Evolutionary conservation across 2,329 filamentous ascomycete genomes (phyloP), one percentile per base, ranked within the genome.

Genomic region (Botrytis squamosa): DNA sequence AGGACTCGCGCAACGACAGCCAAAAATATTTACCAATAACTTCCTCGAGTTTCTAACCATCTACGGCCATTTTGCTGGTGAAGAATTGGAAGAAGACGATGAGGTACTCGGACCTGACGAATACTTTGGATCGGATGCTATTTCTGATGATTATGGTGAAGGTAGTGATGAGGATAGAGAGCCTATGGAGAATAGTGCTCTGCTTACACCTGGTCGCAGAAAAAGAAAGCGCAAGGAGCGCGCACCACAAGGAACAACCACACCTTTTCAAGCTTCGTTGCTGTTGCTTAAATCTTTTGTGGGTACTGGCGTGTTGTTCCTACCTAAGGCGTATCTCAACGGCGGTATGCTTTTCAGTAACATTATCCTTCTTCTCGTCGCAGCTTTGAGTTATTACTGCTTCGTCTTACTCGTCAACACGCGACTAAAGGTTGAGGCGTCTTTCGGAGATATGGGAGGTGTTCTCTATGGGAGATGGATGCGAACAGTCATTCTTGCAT

Each of bases 291-390:
- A 99, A 85, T 98, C 95, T 0, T 99, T 99, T 81, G 96, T 99
- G 66, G 96, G 97, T 33, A 99, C 96, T 0, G 95, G 95, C 73
- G 95, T 98, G 14, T 86, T 98, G 25, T 98, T 98, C 84, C 85
- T 98, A 49, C 95, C 95, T 0, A 91, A 94, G 66, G 95, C 96
- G 7, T 99, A 96, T 81, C 88, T 98, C 76, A 99, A 97, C 80
- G 96, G 96, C 71, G 96, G 96, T 74, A 98, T 99, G 95, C 85
- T 97, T 25, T 99, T 99, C 83, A 97, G 94, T 79, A 97, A 97
- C 81, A 77, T 97, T 70, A 92, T 99, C 25, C 88, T 99, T n/a
- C 85, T 99, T 36, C 88, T 87, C 57, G 93, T 99, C 25, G 95
- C 96, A 10, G 85, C 88, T 3, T 86, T 99, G 74, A 98, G 95